Conservation (phyloP, 2,329 filamentous ascomycete species). For the Colletotrichum simmondsii region DNA sequence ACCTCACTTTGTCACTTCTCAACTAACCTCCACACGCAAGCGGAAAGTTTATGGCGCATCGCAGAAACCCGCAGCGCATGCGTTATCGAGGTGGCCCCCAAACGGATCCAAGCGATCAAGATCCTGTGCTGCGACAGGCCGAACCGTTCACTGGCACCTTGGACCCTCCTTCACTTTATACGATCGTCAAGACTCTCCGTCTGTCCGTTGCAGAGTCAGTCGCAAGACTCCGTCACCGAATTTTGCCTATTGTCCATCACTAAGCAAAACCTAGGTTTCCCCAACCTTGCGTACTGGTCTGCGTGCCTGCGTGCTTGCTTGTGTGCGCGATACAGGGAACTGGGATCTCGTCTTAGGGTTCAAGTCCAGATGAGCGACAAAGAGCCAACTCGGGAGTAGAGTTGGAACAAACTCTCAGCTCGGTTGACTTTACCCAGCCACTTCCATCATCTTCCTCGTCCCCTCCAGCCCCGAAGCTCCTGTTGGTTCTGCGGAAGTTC, state of each 20-base stretch:
- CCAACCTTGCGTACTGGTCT: not conserved
- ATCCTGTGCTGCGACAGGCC: slow-evolving; percentile 23
- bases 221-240: not conserved
- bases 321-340: slow-evolving; percentile 21
- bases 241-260: not conserved
- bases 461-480: slow-evolving; percentile 4
- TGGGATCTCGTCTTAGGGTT: slow-evolving; percentile 21
- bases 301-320: not conserved
- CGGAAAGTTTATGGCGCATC: slow-evolving; percentile 30
- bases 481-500: not conserved
- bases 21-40: slow-evolving; percentile 25
- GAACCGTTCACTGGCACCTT: slow-evolving; percentile 14
- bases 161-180: not conserved
- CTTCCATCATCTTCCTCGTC: slow-evolving; percentile 11
- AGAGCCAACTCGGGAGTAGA: not conserved
- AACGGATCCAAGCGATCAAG: slow-evolving; percentile 20
- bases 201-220: slow-evolving; percentile 27
- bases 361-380: not conserved
- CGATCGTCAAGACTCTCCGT: slow-evolving; percentile 12
- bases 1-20: slow-evolving; percentile 28
- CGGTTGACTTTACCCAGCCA: slow-evolving; percentile 10
- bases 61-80: slow-evolving; percentile 26
- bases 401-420: not conserved
- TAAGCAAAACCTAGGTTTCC: not conserved
- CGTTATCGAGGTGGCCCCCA: slow-evolving; percentile 25